Conservation (phyloP, 306 rosid genomes). For the Citrullus mucosospermus region DNA sequence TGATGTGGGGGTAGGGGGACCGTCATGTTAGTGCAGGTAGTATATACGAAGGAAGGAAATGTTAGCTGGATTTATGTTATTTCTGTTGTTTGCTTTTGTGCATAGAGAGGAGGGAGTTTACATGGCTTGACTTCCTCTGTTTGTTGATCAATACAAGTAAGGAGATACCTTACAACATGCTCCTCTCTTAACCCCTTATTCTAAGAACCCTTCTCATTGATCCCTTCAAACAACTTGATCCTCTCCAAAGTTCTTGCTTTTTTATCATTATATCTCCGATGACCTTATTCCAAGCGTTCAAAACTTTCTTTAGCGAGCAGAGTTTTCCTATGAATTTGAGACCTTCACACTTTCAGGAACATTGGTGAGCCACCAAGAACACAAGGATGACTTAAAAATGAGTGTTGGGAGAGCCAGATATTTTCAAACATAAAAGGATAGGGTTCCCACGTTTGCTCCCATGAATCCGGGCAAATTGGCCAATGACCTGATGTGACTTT, state of each 20-base stretch:
- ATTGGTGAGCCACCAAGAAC: background rate
- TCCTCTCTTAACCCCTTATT: background rate
- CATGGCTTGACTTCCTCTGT: too few relatives aligned
- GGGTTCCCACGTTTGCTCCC: background rate
- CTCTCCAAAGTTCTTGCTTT: background rate
- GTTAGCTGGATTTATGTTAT: too few relatives aligned
- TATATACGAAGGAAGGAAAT: too few relatives aligned
- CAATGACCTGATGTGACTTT: background rate
- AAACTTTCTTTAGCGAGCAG: background rate
- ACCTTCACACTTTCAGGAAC: background rate
- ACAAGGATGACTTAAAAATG: background rate
- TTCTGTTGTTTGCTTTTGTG: too few relatives aligned
- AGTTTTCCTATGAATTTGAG: background rate
- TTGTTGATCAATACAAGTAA: too few relatives aligned
- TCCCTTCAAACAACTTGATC: background rate
- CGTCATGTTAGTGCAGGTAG: too few relatives aligned
- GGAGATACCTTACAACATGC: background rate
- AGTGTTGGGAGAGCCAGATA: background rate
- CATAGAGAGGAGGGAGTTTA: too few relatives aligned
- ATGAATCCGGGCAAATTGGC: background rate
- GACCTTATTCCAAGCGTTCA: background rate
- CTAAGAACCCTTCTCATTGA: background rate
- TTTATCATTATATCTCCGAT: background rate
- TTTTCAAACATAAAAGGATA: background rate
- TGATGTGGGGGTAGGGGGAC: too few relatives aligned